Evolutionary conservation across 2,329 filamentous ascomycete species (phyloP), one percentile per base, ranked within the genome.

Genomic region (Amauroascus verrucosus): DNA sequence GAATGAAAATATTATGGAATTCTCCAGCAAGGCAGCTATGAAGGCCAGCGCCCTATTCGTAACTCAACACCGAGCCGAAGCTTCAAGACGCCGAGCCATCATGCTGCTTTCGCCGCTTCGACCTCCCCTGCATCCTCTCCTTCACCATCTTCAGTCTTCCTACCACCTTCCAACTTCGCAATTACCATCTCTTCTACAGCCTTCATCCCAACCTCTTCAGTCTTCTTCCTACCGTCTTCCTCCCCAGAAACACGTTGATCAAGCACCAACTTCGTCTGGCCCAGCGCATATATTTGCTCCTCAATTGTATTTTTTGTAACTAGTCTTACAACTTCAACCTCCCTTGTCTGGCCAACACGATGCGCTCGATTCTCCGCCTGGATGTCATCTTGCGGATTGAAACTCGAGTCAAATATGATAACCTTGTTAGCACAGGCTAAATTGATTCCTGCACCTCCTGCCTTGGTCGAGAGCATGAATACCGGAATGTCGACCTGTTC

Each of bases 331-430:
- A 98, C 86, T 66, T 98, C 91, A 1, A 98, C 93, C 33, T 91
- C 85, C 14, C 87, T 77, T 28, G 81, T 90, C 73, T 98, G 93
- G 0, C 93, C 93, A 7, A 98, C 87, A 13, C 93, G 85, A 70
- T 98, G 93, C 0, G 93, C 93, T 16, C 93, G 84, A 67, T 98
- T 97, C 74, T 97, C 93, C 0, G 93, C 93, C 68, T 98, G 93
- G n/a, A 95, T 83, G 65, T 98, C 93, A 61, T 97, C 91, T 66
- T 98, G 93, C 0, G 93, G 93, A 62, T 98, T 98, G 72, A 96
- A 95, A n/a, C 84, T 88, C 58, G 86, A 86, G 69, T 98, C 93
- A 67, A 97, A 96, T 63, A 98, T 93, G 69, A 98, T 82, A 61
- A 98, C 91, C 71, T 96, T 97, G 74, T 97, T 97, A 3, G 93